A percentile compares a stretch with the other conserved stretches of the same genome.
phyloP scores from a whole-genome alignment of 2,329 filamentous ascomycete genomes.

The Atkinsonella hypoxylon region DNA sequence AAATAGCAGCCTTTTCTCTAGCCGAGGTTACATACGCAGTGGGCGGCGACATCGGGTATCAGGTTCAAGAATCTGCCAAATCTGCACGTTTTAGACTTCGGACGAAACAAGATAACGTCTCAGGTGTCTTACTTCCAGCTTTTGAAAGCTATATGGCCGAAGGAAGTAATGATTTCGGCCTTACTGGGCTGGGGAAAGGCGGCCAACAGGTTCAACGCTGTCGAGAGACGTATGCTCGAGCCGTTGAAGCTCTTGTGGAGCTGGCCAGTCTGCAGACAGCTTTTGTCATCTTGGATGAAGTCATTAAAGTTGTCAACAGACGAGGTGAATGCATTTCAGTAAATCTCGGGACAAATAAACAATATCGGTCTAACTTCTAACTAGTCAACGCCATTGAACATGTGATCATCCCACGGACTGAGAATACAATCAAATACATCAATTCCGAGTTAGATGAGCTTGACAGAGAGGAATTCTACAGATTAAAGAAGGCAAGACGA shows the following conservation, averaged over 20 bases:
- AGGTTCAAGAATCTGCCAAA: conserved; percentile 93
- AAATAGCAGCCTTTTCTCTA: conserved; percentile 93
- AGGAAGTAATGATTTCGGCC: conserved; percentile 85
- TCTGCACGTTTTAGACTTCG: conserved; percentile 84
- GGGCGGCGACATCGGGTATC: conserved; percentile 89
- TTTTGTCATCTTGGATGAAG: conserved; percentile 95
- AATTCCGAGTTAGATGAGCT: conserved; percentile 97
- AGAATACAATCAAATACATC: conserved; percentile 99
- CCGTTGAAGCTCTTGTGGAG: conserved; percentile 92
- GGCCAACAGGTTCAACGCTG: conserved; percentile 94
- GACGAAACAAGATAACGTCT: conserved; percentile 97
- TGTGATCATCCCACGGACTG: conserved; percentile 93
- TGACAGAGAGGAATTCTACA: conserved; percentile 95
- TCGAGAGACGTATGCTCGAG: conserved; percentile 88
- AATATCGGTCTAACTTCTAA: conserved; percentile 5
- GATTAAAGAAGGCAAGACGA: conserved; percentile 63
- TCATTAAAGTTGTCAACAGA: conserved; percentile 97
- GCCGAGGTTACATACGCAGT: conserved; percentile 97
- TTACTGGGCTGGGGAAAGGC: conserved; percentile 92
- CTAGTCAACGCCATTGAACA: conserved; percentile 89
- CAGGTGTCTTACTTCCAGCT: conserved; percentile 82
- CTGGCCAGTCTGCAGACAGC: conserved; percentile 91
- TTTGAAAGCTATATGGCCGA: conserved; percentile 89
- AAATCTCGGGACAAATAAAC: neutral
- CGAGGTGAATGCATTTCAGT: conserved; percentile 47